A percentile compares a stretch with the other conserved stretches of the same genome.
Conservation (phyloP, 176 grass and related monocot genomes). For the Phoenix roebelenii region DNA sequence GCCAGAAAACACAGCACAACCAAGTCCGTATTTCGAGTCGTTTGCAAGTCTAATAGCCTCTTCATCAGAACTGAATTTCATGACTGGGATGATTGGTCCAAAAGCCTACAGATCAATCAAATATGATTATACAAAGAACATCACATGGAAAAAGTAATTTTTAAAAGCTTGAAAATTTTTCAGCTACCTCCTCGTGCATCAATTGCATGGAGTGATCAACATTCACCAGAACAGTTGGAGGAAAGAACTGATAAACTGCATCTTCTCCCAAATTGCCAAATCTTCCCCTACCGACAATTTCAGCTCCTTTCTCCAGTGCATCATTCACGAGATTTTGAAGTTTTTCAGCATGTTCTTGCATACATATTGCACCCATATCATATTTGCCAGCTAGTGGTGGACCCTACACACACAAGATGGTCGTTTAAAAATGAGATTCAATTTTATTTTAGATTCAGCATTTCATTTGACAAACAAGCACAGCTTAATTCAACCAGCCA, state of each 20-base stretch:
- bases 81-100: conserved; percentile 90
- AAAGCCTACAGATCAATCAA: conserved; percentile 46
- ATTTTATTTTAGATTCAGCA: no score
- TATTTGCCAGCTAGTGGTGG: conserved; percentile 78
- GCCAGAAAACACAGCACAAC: conserved; percentile 92
- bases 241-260: conserved; percentile 86
- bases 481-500: no score
- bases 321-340: conserved; percentile 91
- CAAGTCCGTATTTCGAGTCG: conserved; percentile 91
- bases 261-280: conserved; percentile 88
- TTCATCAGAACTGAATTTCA: conserved; percentile 87
- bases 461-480: no score
- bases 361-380: conserved; percentile 98
- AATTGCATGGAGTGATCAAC: conserved; percentile 93
- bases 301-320: conserved; percentile 71
- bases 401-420: conserved; percentile 28
- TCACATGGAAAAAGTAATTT: background rate
- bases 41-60: conserved; percentile 84
- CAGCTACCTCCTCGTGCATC: conserved; percentile 93
- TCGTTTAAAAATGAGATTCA: background rate
- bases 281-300: conserved; percentile 73
- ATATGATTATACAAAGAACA: no score
- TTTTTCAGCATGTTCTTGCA: conserved; percentile 87
- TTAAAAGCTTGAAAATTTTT: background rate
- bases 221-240: conserved; percentile 89